Evolutionary conservation across 2,329 filamentous ascomycete species (phyloP), one percentile per base, ranked within the genome.

Genomic region (Microsporum ferrugineum): DNA sequence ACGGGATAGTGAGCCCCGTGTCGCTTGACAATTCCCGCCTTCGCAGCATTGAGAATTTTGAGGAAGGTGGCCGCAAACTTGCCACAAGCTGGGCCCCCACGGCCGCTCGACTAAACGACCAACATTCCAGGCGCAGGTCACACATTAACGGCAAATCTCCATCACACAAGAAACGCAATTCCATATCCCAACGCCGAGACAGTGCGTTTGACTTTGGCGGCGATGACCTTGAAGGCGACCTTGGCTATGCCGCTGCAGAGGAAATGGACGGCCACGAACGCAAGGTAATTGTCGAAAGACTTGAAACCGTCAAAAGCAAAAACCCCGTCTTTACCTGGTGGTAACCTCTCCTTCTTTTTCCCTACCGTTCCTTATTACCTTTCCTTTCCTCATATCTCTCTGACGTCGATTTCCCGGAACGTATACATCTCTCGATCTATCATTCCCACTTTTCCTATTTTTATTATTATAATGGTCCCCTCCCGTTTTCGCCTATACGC

Each of bases 301-400:
- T 99, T 62, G 94, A 99, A 79, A 88, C 92, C 63, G 94, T 99
- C 64, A 97, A 97, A 80, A 89, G 86, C 71, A 88, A 88, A 72
- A 95, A 95, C 71, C 94, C 94, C 1, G 91, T 99, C 36, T 99
- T 99, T 75, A 96, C 89, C 51, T 99, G 94, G 89, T 99, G 94
- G 79, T 97, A 78, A 78, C 31, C 49, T 27, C 58, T 6, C 65
- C 64, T 49, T 41, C 49, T 53, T 49, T 51, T 53, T 29, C 49
- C n/a, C 34, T 41, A 29, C n/a, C 5, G 39, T 51, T 12, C 23
- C 49, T 53, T 58, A 59, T 60, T n/a, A 36, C 34, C 31, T 7
- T 59, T 59, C 57, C 45, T 57, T 27, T 53, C 43, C 5, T 49
- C 53, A 12, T 14, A 2, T 49, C 23, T n/a, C 7, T 47, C n/a